Base-by-base conservation (phyloP, 1,284 basidiomycete species). In the Ceratobasidium sp. region DNA sequence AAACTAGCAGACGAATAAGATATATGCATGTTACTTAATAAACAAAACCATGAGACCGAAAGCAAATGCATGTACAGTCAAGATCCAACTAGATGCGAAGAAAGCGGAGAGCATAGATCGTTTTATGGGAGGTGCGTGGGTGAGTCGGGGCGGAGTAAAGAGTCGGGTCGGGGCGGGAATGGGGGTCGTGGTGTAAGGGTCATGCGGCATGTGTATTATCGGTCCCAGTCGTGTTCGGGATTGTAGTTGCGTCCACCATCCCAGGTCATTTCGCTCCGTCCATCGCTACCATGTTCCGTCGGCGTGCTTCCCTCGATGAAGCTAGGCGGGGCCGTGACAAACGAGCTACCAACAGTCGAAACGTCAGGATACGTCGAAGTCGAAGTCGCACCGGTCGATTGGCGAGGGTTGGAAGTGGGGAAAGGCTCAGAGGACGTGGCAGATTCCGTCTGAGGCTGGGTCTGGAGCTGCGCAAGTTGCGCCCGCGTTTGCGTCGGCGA, bases 1-100 rank as follows among this genome's bases (percentile, higher is more conserved):
- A 10, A 47, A 47, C 45, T 47, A 47, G 10, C 45, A 47, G 22
- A 47, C 8, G 7, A 47, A 47, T 47, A 47, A 47, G 8, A 47
- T 47, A 47, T 47, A 47, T 47, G 45, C 45, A 47, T 47, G 38
- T 40, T 40, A 40, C 38, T 40, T 40, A 40, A 40, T 40, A 40
- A 40, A 40, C 38, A n/a, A n/a, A n/a, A n/a, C n/a, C n/a, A n/a
- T n/a, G n/a, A n/a, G n/a, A n/a, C n/a, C n/a, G n/a, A n/a, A n/a
- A n/a, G n/a, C n/a, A 47, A 47, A 47, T 12, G 8, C 45, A 47
- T 20, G 45, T 12, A n/a, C n/a, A n/a, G 45, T 22, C 45, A 10
- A 47, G 22, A 47, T 47, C 13, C 45, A 47, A 6, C 45, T 8
- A 40, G 17, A n/a, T n/a, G n/a, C n/a, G n/a, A n/a, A 40, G 38